These are phyloP conservation scores for Schoenoplectus tabernaemontani DNA, from an alignment of 202 grass and related monocot genomes.

Conservation along the genomic window DNA sequence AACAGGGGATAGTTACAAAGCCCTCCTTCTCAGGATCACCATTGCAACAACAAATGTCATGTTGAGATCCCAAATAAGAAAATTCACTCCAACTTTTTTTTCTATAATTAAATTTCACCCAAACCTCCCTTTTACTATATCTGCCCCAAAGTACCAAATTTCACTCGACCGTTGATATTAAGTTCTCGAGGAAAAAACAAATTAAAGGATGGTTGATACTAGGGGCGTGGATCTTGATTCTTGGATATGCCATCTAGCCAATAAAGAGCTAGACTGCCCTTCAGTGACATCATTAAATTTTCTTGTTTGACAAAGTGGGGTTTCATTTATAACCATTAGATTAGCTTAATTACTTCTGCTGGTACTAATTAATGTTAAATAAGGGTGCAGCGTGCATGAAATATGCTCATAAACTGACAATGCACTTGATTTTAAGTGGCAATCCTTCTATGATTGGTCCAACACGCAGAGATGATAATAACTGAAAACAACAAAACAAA, in stretches of 20 bases:
- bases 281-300: neutral
- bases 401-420: neutral
- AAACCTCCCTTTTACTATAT: neutral
- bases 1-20: neutral
- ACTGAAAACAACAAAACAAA: neutral
- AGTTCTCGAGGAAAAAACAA: neutral
- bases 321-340: neutral
- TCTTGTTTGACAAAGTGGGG: slow-evolving; percentile 3
- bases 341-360: neutral
- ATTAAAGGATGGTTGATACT: neutral
- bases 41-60: neutral
- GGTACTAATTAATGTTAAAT: slow-evolving; percentile 5
- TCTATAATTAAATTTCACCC: too few relatives aligned
- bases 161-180: neutral
- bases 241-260: neutral
- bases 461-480: neutral
- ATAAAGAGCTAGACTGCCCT: neutral
- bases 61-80: slow-evolving; percentile 7
- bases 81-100: neutral
- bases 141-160: neutral
- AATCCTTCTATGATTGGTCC: neutral
- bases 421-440: neutral
- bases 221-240: neutral
- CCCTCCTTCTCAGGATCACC: neutral
- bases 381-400: neutral